A percentile compares a stretch with the other conserved stretches of the same genome.
Evolutionary conservation across 2,329 filamentous ascomycete genomes (phyloP).

Genomic region (Septoria petroselini): DNA sequence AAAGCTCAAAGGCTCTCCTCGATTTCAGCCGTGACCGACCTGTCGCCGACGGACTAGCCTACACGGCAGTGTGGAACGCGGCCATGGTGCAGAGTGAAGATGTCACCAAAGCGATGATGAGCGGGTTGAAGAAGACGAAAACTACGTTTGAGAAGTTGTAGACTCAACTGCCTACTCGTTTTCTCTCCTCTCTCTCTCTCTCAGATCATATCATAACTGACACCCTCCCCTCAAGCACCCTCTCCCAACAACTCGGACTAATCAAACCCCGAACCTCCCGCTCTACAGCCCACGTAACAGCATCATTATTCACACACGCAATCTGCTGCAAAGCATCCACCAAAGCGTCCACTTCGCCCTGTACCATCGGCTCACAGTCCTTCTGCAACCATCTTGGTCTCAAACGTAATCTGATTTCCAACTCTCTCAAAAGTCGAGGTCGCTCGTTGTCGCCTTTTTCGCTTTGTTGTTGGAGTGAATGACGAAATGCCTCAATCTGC

Average conservation of each 20-base stretch:
- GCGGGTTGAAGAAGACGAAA: conserved; percentile 27
- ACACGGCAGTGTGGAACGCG: conserved; percentile 27
- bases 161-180: not conserved
- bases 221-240: not conserved
- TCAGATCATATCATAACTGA: not conserved
- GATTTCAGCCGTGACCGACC: conserved; percentile 76
- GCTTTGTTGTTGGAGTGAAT: not conserved
- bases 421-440: not conserved
- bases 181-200: no score
- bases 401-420: not conserved
- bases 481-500: not conserved
- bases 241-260: not conserved
- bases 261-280: not conserved
- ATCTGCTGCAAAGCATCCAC: not conserved
- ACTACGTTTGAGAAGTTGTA: conserved; percentile 28
- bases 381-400: not conserved
- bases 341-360: not conserved
- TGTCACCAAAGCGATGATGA: conserved; percentile 27
- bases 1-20: conserved; percentile 81
- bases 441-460: not conserved
- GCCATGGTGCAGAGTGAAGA: conserved; percentile 28
- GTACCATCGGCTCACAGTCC: not conserved
- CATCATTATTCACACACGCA: not conserved
- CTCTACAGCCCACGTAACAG: not conserved
- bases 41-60: conserved; percentile 56